A percentile compares a stretch with the other conserved stretches of the same genome.
Conservation (phyloP, 108 stramenopile genomes). For the Schizochytrium sp. region DNA sequence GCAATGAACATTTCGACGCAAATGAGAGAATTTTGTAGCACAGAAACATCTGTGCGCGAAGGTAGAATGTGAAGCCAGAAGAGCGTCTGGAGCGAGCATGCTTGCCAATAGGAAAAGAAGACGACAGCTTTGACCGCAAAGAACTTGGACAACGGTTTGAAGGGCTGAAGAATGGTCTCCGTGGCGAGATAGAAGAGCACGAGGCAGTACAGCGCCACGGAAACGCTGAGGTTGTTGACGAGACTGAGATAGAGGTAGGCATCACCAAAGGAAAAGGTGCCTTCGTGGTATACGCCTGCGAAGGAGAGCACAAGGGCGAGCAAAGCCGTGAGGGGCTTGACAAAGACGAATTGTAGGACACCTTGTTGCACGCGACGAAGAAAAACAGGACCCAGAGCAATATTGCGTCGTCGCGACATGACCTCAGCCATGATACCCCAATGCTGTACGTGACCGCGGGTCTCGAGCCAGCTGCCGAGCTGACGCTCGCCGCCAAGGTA, state of each 20-base stretch:
- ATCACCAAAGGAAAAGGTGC: background rate
- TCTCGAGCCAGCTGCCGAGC: background rate
- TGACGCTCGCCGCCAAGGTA: slow-evolving; percentile 40
- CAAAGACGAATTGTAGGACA: slow-evolving; percentile 40
- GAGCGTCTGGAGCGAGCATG: slow-evolving; percentile 39
- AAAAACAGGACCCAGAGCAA: background rate
- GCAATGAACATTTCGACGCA: slow-evolving; percentile 88
- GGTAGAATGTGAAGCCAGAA: slow-evolving; percentile 20
- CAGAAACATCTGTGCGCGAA: slow-evolving; percentile 16
- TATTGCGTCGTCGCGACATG: background rate
- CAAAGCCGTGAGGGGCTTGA: slow-evolving; percentile 44
- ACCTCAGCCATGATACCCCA: background rate
- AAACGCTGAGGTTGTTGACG: slow-evolving; percentile 45
- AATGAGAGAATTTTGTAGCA: slow-evolving; percentile 79
- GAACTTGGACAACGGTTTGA: slow-evolving; percentile 41
- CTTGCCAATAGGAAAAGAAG: slow-evolving; percentile 54
- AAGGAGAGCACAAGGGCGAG: slow-evolving; percentile 25
- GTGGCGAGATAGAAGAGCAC: slow-evolving; percentile 46
- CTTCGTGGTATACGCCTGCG: slow-evolving; percentile 26
- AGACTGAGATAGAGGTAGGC: background rate
- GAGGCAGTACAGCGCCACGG: slow-evolving; percentile 47
- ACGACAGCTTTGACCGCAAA: slow-evolving; percentile 45
- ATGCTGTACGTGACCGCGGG: background rate
- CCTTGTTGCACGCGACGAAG: background rate
- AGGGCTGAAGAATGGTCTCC: slow-evolving; percentile 28